Conservation (phyloP, 495 filamentous ascomycete genomes). For the Alectoria sarmentosa region DNA sequence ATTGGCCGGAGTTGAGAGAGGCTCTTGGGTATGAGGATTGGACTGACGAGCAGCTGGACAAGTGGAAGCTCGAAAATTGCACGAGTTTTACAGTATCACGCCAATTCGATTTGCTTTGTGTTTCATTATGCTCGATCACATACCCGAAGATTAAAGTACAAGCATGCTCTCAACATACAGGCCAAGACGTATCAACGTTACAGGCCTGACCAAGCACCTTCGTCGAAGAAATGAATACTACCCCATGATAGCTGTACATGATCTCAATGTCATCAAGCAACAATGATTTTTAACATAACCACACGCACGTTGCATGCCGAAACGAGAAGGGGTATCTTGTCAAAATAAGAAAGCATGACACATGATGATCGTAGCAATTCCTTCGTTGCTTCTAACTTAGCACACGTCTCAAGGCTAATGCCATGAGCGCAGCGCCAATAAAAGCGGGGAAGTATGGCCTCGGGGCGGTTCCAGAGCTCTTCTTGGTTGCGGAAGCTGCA, state of each 20-base stretch:
- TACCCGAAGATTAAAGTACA: neutral
- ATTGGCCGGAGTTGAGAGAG: neutral
- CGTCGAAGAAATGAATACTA: neutral
- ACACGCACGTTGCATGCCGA: neutral
- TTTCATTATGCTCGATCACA: too few relatives aligned
- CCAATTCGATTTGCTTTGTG: neutral
- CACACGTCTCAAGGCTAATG: neutral
- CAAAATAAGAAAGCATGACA: neutral
- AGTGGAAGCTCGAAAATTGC: neutral
- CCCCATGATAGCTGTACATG: neutral
- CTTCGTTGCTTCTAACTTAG: neutral
- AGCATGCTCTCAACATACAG: neutral
- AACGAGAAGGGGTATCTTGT: constrained; percentile 1
- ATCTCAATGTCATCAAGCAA: neutral
- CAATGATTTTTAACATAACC: neutral
- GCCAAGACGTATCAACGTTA: neutral
- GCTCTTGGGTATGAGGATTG: neutral
- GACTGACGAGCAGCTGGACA: neutral
- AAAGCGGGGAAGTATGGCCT: neutral
- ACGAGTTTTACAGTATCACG: too few relatives aligned
- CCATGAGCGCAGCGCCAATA: neutral
- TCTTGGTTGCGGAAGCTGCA: constrained; percentile 17
- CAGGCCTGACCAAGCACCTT: too few relatives aligned
- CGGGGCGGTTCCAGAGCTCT: constrained; percentile 2
- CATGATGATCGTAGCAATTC: neutral